Percentiles rank a stretch among this genome's conserved stretches.
Conservation (phyloP, 2,329 filamentous ascomycete species). For the Cercospora citrullina region DNA sequence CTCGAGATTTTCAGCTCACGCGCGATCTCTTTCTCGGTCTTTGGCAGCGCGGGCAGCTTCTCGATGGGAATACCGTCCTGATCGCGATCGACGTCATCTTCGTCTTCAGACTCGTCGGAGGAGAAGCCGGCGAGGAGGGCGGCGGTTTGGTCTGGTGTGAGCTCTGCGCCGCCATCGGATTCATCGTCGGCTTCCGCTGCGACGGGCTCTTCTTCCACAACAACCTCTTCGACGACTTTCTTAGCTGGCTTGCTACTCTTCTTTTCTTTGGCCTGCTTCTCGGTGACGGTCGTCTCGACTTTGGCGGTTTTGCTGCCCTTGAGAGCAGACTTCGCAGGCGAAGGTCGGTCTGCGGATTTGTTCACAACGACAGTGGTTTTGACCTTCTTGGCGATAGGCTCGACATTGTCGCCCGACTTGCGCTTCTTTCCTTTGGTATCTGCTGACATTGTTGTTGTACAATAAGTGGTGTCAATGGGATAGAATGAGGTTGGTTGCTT, state of each 20-base stretch:
- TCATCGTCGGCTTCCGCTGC: slow-evolving; percentile 26
- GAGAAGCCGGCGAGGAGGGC: slow-evolving; percentile 55
- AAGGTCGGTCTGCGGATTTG: slow-evolving; percentile 33
- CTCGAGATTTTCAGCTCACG: slow-evolving; percentile 28
- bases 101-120: slow-evolving; percentile 46
- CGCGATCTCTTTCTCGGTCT: slow-evolving; percentile 27
- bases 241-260: slow-evolving; percentile 20
- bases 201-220: slow-evolving; percentile 22
- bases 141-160: slow-evolving; percentile 51
- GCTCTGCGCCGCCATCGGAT: slow-evolving; percentile 36
- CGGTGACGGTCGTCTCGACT: slow-evolving; percentile 12
- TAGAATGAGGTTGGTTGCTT: neutral
- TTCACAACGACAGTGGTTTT: slow-evolving; percentile 37
- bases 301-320: slow-evolving; percentile 33
- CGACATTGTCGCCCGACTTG: slow-evolving; percentile 39
- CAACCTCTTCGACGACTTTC: slow-evolving; percentile 23
- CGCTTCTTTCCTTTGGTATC: slow-evolving; percentile 39
- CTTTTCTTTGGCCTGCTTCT: slow-evolving; percentile 23
- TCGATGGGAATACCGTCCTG: slow-evolving; percentile 43
- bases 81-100: slow-evolving; percentile 39
- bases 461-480: neutral
- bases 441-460: slow-evolving; percentile 32
- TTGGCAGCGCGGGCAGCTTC: slow-evolving; percentile 39
- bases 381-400: slow-evolving; percentile 37
- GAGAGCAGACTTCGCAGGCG: slow-evolving; percentile 37